Evolutionary conservation across 2,329 filamentous ascomycete genomes (phyloP), one percentile per base, ranked within the genome.

Genomic region (Pseudogymnoascus sp.): DNA sequence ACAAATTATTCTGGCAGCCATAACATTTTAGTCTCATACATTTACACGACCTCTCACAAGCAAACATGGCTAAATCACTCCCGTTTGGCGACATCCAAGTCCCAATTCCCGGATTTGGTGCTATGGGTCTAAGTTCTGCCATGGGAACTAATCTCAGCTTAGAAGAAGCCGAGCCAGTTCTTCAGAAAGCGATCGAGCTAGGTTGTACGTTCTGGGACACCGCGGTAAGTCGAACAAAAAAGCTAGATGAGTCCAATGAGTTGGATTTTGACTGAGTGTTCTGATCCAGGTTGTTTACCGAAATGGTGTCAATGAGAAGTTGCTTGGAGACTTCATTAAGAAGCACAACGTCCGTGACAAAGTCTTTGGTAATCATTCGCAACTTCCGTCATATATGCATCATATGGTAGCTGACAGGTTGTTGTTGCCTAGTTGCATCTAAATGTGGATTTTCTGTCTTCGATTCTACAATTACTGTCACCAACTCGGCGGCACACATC

Each of bases 291-390:
- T 81, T 21, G 73, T 76, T 3, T 82, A 81, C 64, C 68, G 73
- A 68, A 74, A 75, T 1, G 79, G 79, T 37, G 74, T 79, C 11
- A 81, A 82, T 59, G 80, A 82, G 62, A 80, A 79, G 69, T 74
- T 82, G 0, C 70, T 82, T 0, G 80, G 79, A 3, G 78, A 81
- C 34, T 82, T 81, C 64, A 80, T 82, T 65, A 69, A 76, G 23
- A 82, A 81, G 67, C 78, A 82, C 69, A 78, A 81, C 59, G 72
- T 78, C 8, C 77, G 80, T 1, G 78, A 81, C 62, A 80, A 81
- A 66, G 40, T 81, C n/a, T 81, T 81, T 65, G 69, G 78, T 79
- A 64, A 61, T 78, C 76, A 38, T 16, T 38, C 14, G 14, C 37
- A 38, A 16, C 37, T 16, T 8, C 37, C 14, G 14, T 18, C 14